Evolutionary conservation across 2,329 filamentous ascomycete species (phyloP), one percentile per base, ranked within the genome.

Genomic region (Phaeophleospora eucalypticola): DNA sequence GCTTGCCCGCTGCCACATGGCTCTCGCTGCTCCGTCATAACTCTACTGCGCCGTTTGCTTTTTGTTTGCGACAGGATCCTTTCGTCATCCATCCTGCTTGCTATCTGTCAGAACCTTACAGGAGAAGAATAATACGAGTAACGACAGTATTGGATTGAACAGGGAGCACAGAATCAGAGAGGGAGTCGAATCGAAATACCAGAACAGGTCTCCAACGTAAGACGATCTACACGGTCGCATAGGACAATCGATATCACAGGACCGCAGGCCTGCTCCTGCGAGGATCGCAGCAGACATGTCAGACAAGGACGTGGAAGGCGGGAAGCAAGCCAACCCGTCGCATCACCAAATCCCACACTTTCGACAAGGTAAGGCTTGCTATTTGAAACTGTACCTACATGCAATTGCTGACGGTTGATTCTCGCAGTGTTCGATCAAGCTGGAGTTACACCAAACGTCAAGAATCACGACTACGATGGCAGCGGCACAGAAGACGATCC

Each of bases 401-500:
- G 34, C 8, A 18, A 36, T n/a, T n/a, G n/a, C n/a, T n/a, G 34
- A 36, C 34, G 6, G 15, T 44, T 29, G 12, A 6, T 6, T 29
- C 12, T 12, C 12, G 12, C 24, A 29, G 65, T 68, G 36, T 45
- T 58, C 36, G 59, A 64, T 27, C 60, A 65, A 46, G 53, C 59
- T 15, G 62, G 65, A 42, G 46, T 68, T 20, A 68, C 65, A 9
- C 55, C 59, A 2, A 64, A 66, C 41, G 59, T 68, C 15, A 43
- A 61, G 40, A 58, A 65, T 16, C 61, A 58, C 53, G 17, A 60
- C 8, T 67, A 67, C 40, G 53, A 61, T 19, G 65, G 65, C 14
- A 58, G 59, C 14, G 86, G 86, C 49, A 89, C 84, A 2, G 63
- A 73, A 7, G 79, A 84, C 36, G 79, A 83, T 34, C 86, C 86